phyloP scores from a whole-genome alignment of 2,329 filamentous ascomycete genomes.

The Rugonectria rugulosa region DNA sequence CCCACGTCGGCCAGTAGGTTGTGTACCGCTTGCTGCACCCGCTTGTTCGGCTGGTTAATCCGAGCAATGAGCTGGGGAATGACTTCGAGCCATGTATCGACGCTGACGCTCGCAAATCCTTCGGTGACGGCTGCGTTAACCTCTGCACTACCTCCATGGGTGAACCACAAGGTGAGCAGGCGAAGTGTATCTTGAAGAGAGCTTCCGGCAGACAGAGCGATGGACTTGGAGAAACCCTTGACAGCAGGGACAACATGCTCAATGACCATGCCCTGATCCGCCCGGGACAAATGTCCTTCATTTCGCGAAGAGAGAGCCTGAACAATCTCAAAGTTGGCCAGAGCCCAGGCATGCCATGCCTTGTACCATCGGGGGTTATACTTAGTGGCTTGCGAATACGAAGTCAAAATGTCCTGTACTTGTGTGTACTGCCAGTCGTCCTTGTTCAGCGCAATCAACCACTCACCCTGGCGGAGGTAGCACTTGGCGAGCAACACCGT shows the following conservation, averaged over 20 bases:
- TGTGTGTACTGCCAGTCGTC: slow-evolving; percentile 89
- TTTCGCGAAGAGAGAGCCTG: slow-evolving; percentile 76
- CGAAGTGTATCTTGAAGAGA: slow-evolving; percentile 95
- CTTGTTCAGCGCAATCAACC: slow-evolving; percentile 85
- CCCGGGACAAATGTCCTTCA: slow-evolving; percentile 56
- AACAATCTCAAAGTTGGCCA: slow-evolving; percentile 98
- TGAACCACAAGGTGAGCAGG: slow-evolving; percentile 94
- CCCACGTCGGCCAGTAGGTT: slow-evolving; percentile 92
- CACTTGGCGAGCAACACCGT: slow-evolving; percentile 87
- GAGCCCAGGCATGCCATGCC: slow-evolving; percentile 98
- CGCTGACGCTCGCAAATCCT: slow-evolving; percentile 88
- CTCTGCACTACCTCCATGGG: slow-evolving; percentile 85
- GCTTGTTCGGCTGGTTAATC: slow-evolving; percentile 93
- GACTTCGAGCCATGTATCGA: slow-evolving; percentile 98
- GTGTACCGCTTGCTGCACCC: slow-evolving; percentile 90
- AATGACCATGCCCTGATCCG: slow-evolving; percentile 72
- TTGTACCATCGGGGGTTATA: slow-evolving; percentile 98
- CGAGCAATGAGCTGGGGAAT: slow-evolving; percentile 97
- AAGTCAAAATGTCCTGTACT: slow-evolving; percentile 87
- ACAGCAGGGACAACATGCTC: slow-evolving; percentile 95
- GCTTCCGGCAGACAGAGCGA: slow-evolving; percentile 87
- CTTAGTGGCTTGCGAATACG: slow-evolving; percentile 89
- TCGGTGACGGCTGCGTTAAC: slow-evolving; percentile 90
- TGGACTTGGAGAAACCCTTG: slow-evolving; percentile 96
- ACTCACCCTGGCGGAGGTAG: slow-evolving; percentile 95